Evolutionary conservation across 805 yeast genomes (phyloP).

Genomic region (Metschnikowia vanudenii): DNA sequence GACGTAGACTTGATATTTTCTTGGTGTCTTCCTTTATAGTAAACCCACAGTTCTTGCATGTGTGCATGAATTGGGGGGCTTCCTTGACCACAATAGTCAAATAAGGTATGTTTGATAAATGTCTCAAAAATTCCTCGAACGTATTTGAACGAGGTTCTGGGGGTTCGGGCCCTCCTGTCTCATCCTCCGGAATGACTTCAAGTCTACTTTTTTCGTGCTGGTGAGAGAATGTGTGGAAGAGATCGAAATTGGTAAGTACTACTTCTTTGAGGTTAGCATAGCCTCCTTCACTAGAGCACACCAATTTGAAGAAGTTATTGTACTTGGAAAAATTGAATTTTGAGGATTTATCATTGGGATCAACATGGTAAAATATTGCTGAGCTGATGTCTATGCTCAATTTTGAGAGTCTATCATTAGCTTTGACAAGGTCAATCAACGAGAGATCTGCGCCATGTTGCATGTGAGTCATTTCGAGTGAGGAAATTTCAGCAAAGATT

Average conservation of each 20-base stretch:
- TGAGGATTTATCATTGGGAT: constrained; percentile 14
- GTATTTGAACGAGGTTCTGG: constrained; percentile 23
- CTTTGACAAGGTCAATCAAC: constrained; percentile 45
- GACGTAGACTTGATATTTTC: constrained; percentile 11
- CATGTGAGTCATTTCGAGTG: constrained; percentile 38
- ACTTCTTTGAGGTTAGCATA: constrained; percentile 28
- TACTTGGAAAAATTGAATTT: constrained; percentile 34
- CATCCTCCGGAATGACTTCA: constrained; percentile 13
- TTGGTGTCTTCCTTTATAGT: constrained; percentile 14
- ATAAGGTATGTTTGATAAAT: constrained; percentile 23
- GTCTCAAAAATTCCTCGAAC: constrained; percentile 22
- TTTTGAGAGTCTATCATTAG: constrained; percentile 33
- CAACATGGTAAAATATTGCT: constrained; percentile 36
- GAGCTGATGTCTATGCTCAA: constrained; percentile 51
- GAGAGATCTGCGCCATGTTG: constrained; percentile 47
- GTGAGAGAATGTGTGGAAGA: constrained; percentile 23
- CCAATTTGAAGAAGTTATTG: constrained; percentile 25
- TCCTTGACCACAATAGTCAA: constrained; percentile 28
- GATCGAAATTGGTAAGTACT: constrained; percentile 32
- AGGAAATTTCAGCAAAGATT: constrained; percentile 41
- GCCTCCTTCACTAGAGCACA: constrained; percentile 37
- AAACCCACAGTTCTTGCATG: constrained; percentile 38
- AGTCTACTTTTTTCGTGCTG: constrained; percentile 14
- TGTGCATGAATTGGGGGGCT: constrained; percentile 22
- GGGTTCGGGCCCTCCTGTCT: constrained; percentile 21